phyloP scores from a whole-genome alignment of 495 filamentous ascomycete genomes.

The Elaphomyces granulatus region DNA sequence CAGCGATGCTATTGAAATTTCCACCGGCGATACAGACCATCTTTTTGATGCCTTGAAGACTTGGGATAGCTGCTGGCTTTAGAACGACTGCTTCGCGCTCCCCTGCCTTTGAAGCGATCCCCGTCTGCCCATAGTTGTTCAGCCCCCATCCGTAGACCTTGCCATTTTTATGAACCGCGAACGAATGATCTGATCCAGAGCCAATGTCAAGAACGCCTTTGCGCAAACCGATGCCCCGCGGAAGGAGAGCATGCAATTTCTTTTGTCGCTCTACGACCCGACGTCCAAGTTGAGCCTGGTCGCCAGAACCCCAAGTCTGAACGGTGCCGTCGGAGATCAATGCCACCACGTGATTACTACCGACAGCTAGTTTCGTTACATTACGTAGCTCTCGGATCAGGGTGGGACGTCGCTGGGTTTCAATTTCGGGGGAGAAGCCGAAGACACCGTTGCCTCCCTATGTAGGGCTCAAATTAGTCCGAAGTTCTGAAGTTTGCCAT shows the following conservation, averaged over 20 bases:
- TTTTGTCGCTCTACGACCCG: constrained; percentile 50
- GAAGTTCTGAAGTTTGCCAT: constrained; percentile 3
- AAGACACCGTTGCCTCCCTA: constrained; percentile 54
- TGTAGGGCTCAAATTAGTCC: too few relatives aligned
- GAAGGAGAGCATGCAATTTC: constrained; percentile 37
- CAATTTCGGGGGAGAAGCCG: constrained; percentile 39
- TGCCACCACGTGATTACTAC: constrained; percentile 59
- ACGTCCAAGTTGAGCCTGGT: constrained; percentile 64
- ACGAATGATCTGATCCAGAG: constrained; percentile 56
- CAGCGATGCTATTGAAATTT: constrained; percentile 50
- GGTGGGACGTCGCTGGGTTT: constrained; percentile 29
- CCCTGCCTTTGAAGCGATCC: constrained; percentile 44
- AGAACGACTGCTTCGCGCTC: constrained; percentile 31
- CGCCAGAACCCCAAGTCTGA: constrained; percentile 57
- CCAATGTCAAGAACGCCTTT: constrained; percentile 42
- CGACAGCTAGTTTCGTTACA: constrained; percentile 44
- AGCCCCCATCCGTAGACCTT: constrained; percentile 56
- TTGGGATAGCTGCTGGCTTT: constrained; percentile 33
- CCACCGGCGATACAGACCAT: constrained; percentile 43
- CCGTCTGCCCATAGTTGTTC: constrained; percentile 66
- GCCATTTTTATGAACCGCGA: constrained; percentile 47
- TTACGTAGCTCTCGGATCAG: constrained; percentile 43
- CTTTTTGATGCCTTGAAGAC: constrained; percentile 37
- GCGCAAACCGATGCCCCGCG: constrained; percentile 43
- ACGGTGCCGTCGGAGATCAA: constrained; percentile 50